A percentile compares a stretch with the other conserved stretches of the same genome.
Evolutionary conservation across 305 asterid genomes (phyloP).

Genomic region (Striga hermonthica): DNA sequence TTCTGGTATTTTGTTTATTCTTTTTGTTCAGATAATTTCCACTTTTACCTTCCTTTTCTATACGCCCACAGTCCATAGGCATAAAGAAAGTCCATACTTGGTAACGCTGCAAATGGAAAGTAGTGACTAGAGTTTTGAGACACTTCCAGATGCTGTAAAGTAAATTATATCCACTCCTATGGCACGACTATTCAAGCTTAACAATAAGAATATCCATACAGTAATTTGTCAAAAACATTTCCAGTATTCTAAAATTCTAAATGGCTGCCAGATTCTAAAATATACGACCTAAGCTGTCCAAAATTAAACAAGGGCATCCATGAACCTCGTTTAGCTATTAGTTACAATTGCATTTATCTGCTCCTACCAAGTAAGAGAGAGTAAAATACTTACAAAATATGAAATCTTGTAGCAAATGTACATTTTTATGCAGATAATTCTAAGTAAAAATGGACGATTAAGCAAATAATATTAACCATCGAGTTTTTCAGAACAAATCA

Average conservation of each 20-base stretch:
- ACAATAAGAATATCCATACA: not conserved
- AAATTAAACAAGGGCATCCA: slow-evolving; percentile 5
- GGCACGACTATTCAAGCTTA: not conserved
- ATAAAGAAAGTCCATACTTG: too few species aligned
- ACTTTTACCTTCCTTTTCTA: too few species aligned
- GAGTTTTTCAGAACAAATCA: slow-evolving; percentile 27
- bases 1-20: too few species aligned
- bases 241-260: not conserved
- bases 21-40: too few species aligned
- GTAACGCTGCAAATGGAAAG: too few species aligned
- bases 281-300: slow-evolving; percentile 3
- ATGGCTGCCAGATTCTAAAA: not conserved
- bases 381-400: too few species aligned
- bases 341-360: not conserved
- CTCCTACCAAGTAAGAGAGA: too few species aligned
- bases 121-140: not conserved
- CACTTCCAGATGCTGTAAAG: not conserved
- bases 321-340: slow-evolving; percentile 15
- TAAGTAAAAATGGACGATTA: too few species aligned
- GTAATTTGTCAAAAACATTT: slow-evolving; percentile 13
- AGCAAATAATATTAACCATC: too few species aligned
- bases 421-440: too few species aligned
- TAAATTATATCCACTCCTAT: not conserved
- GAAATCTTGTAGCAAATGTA: too few species aligned
- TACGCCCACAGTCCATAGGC: too few species aligned